phyloP scores from a whole-genome alignment of 129 eudicot species.

The Pseudognaphalium luteoalbum region DNA sequence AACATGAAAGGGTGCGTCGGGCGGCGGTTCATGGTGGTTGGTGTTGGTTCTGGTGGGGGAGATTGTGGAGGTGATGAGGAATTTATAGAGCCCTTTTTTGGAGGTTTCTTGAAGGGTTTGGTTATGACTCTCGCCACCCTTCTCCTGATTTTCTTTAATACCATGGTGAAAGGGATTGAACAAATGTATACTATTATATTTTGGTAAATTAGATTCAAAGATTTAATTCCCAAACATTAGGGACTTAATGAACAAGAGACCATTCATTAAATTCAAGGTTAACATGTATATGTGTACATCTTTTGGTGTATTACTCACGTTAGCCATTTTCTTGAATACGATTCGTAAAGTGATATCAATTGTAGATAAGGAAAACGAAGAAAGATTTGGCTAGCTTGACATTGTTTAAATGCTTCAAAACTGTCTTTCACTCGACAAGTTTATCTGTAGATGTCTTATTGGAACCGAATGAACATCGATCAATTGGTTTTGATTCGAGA shows the following conservation, averaged over 20 bases:
- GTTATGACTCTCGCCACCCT: constrained; percentile 48
- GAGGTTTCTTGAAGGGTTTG: constrained; percentile 61
- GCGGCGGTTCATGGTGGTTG: constrained; percentile 32
- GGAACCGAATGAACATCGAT: neutral
- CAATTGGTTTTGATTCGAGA: neutral
- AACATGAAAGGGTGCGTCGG: constrained; percentile 54
- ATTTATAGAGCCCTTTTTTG: constrained; percentile 33
- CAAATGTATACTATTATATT: neutral
- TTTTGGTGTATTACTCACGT: neutral
- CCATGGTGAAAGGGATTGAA: constrained; percentile 33
- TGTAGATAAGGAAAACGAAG: neutral
- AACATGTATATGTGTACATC: too few relatives aligned
- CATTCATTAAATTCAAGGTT: neutral
- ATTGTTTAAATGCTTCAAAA: neutral
- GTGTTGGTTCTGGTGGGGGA: constrained; percentile 49
- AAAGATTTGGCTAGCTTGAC: constrained; percentile 10
- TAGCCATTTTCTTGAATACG: neutral
- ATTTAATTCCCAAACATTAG: constrained; percentile 1
- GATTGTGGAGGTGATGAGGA: constrained; percentile 34
- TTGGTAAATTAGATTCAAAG: constrained; percentile 2
- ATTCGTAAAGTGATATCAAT: neutral
- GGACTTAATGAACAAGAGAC: neutral
- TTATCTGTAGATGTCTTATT: neutral
- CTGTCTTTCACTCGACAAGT: neutral
- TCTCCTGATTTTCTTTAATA: constrained; percentile 59